Percentiles rank a stretch among this genome's conserved stretches.
Evolutionary conservation across 345 rosid genomes (phyloP).

Genomic region (thale cress (Arabidopsis thaliana)): DNA sequence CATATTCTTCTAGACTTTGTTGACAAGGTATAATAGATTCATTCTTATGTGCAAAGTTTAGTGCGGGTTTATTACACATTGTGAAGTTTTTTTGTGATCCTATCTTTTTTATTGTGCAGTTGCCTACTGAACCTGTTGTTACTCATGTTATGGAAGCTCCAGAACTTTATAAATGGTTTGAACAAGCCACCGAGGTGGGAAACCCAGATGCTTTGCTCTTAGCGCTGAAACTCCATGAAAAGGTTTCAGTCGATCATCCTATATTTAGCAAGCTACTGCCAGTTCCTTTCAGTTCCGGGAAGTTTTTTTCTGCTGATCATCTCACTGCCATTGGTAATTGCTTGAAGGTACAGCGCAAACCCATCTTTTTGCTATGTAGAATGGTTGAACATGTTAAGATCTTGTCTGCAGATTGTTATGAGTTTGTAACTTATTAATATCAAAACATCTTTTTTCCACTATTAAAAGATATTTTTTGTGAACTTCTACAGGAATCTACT

Average conservation of each 20-base stretch:
- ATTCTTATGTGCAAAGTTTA: constrained; percentile 4
- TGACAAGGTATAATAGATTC: constrained; percentile 62
- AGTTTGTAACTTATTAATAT: background rate
- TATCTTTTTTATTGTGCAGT: constrained; percentile 47
- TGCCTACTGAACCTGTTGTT: constrained; percentile 66
- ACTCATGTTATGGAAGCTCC: constrained; percentile 76
- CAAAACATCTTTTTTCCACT: background rate
- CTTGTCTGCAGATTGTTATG: constrained; percentile 8
- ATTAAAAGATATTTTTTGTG: constrained; percentile 26
- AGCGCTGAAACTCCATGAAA: constrained; percentile 72
- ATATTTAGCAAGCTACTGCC: constrained; percentile 74
- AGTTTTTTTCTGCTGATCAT: constrained; percentile 74
- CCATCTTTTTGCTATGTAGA: constrained; percentile 19
- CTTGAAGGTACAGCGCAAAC: constrained; percentile 67
- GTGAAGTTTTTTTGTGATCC: background rate
- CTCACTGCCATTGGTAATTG: constrained; percentile 67
- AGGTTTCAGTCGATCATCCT: constrained; percentile 52
- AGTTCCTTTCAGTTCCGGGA: constrained; percentile 70
- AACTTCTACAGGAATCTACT: constrained; percentile 83
- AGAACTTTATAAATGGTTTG: constrained; percentile 76
- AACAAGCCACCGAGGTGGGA: constrained; percentile 69
- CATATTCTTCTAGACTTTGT: constrained; percentile 69
- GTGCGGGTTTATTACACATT: background rate
- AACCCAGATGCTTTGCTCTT: constrained; percentile 95
- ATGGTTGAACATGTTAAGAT: constrained; percentile 26